These are phyloP conservation scores for Coemansia sp. DNA, from an alignment of 192 early-diverging fungal genomes.

Conservation along the genomic window DNA sequence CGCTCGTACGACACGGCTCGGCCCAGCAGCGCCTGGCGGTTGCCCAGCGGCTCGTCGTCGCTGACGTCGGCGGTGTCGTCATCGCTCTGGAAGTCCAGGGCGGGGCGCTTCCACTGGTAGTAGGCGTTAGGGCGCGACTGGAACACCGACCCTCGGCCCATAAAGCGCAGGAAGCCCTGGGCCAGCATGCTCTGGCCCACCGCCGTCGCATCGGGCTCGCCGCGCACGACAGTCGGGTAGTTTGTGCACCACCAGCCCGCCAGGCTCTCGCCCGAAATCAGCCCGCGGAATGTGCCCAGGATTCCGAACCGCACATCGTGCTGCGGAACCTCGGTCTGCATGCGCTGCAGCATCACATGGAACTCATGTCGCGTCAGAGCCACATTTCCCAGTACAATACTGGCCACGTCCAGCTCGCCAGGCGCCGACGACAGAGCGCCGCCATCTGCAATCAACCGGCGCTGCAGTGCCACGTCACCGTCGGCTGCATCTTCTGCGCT, in stretches of 20 bases:
- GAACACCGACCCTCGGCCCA: slow-evolving; percentile 73
- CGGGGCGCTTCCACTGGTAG: slow-evolving; percentile 71
- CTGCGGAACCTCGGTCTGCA: slow-evolving; percentile 61
- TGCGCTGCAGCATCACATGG: slow-evolving; percentile 60
- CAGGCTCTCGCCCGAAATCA: slow-evolving; percentile 67
- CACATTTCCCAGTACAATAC: slow-evolving; percentile 58
- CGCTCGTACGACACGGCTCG: slow-evolving; percentile 50
- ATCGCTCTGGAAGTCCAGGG: slow-evolving; percentile 57
- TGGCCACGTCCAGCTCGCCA: slow-evolving; percentile 46
- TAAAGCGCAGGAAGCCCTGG: slow-evolving; percentile 63
- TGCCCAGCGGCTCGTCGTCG: slow-evolving; percentile 54
- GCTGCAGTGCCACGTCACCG: slow-evolving; percentile 28
- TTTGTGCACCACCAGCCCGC: slow-evolving; percentile 72
- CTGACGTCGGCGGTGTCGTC: slow-evolving; percentile 44
- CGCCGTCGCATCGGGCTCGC: slow-evolving; percentile 60
- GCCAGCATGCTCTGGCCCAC: slow-evolving; percentile 70
- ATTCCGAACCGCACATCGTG: slow-evolving; percentile 70
- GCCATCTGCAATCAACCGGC: slow-evolving; percentile 24
- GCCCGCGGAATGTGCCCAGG: slow-evolving; percentile 62
- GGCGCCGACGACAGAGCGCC: slow-evolving; percentile 21
- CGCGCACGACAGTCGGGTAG: slow-evolving; percentile 58
- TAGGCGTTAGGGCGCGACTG: slow-evolving; percentile 58
- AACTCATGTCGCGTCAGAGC: slow-evolving; percentile 62
- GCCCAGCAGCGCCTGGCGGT: slow-evolving; percentile 25
- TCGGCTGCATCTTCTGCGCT: slow-evolving; percentile 26